Evolutionary conservation across 116 monocot species (phyloP).

Genomic region (Thalassia testudinum): DNA sequence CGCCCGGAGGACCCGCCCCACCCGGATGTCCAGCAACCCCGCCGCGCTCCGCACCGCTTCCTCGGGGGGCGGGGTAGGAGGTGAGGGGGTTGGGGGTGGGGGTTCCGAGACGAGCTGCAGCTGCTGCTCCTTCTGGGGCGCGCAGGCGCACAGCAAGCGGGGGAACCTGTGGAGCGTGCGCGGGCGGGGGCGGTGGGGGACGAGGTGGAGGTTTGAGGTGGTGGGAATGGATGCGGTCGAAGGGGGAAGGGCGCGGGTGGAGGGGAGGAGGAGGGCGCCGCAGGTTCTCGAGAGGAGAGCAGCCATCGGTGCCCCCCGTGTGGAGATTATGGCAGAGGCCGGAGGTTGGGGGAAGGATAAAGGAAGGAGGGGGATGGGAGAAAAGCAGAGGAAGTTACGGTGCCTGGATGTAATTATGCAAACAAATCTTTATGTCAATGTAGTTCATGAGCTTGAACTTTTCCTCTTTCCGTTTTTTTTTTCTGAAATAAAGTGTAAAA

Average conservation of each 20-base stretch:
- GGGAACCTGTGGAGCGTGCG: background rate
- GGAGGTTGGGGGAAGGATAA: too few relatives aligned
- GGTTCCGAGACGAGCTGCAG: background rate
- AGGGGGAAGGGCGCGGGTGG: background rate
- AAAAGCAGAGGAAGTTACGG: too few relatives aligned
- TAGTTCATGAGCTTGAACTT: too few relatives aligned
- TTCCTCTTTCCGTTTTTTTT: too few relatives aligned
- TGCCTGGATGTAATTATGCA: too few relatives aligned
- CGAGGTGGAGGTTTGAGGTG: background rate
- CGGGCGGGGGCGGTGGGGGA: background rate
- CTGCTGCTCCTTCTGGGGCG: too few relatives aligned
- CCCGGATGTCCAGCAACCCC: conserved; percentile 15
- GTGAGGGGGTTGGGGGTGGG: background rate
- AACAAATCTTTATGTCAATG: too few relatives aligned
- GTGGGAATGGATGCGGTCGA: background rate
- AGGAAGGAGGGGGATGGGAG: too few relatives aligned
- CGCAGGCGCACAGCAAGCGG: too few relatives aligned
- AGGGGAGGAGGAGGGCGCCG: background rate
- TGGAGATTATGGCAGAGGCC: too few relatives aligned
- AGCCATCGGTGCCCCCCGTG: background rate
- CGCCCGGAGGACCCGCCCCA: conserved; percentile 17
- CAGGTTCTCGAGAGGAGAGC: background rate
- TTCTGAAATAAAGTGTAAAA: too few relatives aligned
- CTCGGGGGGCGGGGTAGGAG: background rate
- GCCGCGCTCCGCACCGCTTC: conserved; percentile 6